These are phyloP conservation scores for Coemansia sp. DNA, from an alignment of 192 early-diverging fungal genomes.

Conservation along the genomic window DNA sequence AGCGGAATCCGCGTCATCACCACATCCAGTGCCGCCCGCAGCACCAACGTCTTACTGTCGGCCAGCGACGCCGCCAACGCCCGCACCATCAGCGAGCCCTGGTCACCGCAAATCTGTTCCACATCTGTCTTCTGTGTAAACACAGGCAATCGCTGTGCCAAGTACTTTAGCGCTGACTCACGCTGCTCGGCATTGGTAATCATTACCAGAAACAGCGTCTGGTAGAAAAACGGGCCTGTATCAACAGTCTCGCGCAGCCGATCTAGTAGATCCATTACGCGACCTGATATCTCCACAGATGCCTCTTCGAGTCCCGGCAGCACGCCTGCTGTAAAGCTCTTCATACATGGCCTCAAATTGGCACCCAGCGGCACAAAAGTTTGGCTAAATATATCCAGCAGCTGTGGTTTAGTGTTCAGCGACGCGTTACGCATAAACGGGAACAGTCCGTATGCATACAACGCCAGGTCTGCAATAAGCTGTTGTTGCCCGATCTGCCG, in stretches of 20 bases:
- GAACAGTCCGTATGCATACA: constrained; percentile 89
- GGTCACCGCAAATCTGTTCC: constrained; percentile 65
- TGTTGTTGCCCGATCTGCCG: constrained; percentile 67
- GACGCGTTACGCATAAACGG: constrained; percentile 87
- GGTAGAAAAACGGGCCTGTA: constrained; percentile 69
- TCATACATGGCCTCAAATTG: constrained; percentile 70
- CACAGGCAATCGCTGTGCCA: constrained; percentile 63
- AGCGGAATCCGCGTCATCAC: constrained; percentile 59
- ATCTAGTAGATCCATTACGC: constrained; percentile 68
- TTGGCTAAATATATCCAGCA: constrained; percentile 75
- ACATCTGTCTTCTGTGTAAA: constrained; percentile 67
- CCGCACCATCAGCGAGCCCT: constrained; percentile 68
- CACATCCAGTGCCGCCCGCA: constrained; percentile 80
- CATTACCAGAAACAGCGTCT: constrained; percentile 79
- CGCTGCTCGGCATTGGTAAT: constrained; percentile 69
- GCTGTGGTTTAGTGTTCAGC: constrained; percentile 79
- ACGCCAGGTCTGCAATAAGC: constrained; percentile 74
- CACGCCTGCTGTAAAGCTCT: constrained; percentile 77
- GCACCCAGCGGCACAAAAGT: constrained; percentile 73
- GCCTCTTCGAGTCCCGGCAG: constrained; percentile 89
- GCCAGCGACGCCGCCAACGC: constrained; percentile 71
- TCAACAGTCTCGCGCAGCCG: constrained; percentile 67
- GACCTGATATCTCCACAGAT: constrained; percentile 78
- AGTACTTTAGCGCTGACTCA: constrained; percentile 74
- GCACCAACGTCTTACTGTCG: constrained; percentile 79